Percentiles rank a stretch among this genome's conserved stretches.
Conservation (phyloP, 306 rosid genomes). For the Rosa persica region DNA sequence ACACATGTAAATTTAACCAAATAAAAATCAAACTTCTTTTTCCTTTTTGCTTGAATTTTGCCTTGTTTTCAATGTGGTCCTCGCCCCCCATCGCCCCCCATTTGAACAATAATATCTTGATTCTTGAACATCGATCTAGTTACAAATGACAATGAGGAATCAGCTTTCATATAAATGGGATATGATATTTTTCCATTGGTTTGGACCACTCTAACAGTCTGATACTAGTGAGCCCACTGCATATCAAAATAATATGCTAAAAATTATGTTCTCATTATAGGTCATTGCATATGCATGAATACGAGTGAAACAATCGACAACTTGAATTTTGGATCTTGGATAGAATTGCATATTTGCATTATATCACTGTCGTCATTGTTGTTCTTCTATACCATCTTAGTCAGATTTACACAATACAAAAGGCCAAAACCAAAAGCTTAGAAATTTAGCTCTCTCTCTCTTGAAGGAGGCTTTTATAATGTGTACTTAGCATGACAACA, state of each 20-base stretch:
- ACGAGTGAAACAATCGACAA: constrained; percentile 37
- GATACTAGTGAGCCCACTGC: constrained; percentile 16
- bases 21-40: not conserved
- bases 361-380: not conserved
- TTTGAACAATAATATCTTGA: constrained; percentile 15
- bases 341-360: constrained; percentile 20
- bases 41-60: not conserved
- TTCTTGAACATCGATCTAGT: not conserved
- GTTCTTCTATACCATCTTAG: not conserved
- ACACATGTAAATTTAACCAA: no score
- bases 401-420: not conserved
- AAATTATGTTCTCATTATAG: not conserved
- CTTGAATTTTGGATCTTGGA: constrained; percentile 22
- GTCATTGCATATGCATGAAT: not conserved
- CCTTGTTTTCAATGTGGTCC: constrained; percentile 22
- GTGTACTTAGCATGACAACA: not conserved
- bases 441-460: not conserved
- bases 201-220: constrained; percentile 42
- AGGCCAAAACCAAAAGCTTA: not conserved
- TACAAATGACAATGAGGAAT: constrained; percentile 12
- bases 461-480: not conserved
- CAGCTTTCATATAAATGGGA: constrained; percentile 15
- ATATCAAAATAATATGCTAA: not conserved
- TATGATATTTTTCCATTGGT: constrained; percentile 8
- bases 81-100: not conserved